Evolutionary conservation across 2,329 filamentous ascomycete genomes (phyloP).

Genomic region (Chalara sp.): DNA sequence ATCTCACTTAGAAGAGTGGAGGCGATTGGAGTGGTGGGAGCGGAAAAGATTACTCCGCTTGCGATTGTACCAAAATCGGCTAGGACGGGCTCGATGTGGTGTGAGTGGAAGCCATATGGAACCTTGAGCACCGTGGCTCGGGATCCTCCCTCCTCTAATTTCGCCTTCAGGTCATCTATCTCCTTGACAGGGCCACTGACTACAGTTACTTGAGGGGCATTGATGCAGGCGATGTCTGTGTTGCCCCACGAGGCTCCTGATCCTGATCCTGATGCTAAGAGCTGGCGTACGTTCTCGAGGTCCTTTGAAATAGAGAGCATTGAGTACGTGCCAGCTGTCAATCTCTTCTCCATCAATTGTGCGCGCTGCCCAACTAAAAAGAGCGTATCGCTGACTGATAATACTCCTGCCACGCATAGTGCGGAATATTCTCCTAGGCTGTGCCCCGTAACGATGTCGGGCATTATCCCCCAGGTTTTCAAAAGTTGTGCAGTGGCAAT

Average conservation of each 20-base stretch:
- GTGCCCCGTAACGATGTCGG: conserved; percentile 49
- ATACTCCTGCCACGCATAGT: conserved; percentile 63
- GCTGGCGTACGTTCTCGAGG: conserved; percentile 45
- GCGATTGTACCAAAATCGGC: conserved; percentile 37
- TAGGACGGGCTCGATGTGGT: conserved; percentile 46
- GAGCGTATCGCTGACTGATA: conserved; percentile 65
- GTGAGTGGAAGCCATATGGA: conserved; percentile 59
- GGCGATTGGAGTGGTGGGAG: conserved; percentile 52
- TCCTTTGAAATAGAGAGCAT: conserved; percentile 52
- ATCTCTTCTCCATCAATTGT: conserved; percentile 54
- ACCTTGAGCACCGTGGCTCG: conserved; percentile 56
- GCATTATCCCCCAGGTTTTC: conserved; percentile 45
- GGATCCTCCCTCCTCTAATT: conserved; percentile 42
- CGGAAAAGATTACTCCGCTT: conserved; percentile 44
- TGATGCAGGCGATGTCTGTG: conserved; percentile 57
- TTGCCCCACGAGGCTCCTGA: conserved; percentile 5
- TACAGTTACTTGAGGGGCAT: conserved; percentile 67
- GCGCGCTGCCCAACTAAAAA: conserved; percentile 64
- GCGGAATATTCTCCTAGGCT: conserved; percentile 70
- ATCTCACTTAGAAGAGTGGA: conserved; percentile 59
- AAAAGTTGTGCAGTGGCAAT: conserved; percentile 48
- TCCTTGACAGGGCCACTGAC: conserved; percentile 51
- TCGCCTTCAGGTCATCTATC: conserved; percentile 40
- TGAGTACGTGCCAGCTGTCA: conserved; percentile 56
- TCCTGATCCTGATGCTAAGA: background rate